phyloP scores from a whole-genome alignment of 2,329 filamentous ascomycete genomes.

The Trichophyton schoenleinii region DNA sequence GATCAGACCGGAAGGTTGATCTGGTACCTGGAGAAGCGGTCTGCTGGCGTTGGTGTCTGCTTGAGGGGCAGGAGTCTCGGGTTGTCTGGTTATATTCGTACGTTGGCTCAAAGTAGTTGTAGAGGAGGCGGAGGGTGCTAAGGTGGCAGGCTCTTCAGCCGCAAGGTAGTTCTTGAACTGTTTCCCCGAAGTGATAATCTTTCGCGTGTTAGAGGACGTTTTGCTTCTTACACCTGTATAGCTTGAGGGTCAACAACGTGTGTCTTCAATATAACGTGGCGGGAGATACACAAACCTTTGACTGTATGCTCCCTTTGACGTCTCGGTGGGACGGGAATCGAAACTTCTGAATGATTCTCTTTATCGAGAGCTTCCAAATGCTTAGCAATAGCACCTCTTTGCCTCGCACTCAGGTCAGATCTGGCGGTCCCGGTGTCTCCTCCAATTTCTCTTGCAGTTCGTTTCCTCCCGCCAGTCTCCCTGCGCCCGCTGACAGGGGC shows the following conservation, averaged over 20 bases:
- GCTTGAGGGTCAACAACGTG: not conserved
- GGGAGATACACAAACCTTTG: constrained; percentile 22
- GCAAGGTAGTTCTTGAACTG: constrained; percentile 41
- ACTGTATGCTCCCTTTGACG: constrained; percentile 32
- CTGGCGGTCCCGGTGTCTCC: constrained; percentile 20
- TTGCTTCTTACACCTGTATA: constrained; percentile 27
- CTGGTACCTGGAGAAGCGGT: not conserved
- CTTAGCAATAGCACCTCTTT: constrained; percentile 67
- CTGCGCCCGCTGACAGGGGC: constrained; percentile 32
- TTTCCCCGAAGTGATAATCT: constrained; percentile 38
- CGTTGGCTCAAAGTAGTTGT: constrained; percentile 5
- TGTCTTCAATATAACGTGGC: not conserved
- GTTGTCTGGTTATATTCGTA: constrained; percentile 11
- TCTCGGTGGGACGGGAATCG: constrained; percentile 55
- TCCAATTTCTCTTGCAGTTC: constrained; percentile 50
- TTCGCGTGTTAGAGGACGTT: constrained; percentile 35
- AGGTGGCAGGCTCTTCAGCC: constrained; percentile 34
- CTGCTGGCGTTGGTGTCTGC: not conserved
- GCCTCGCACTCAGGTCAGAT: constrained; percentile 63
- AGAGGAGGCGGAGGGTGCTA: constrained; percentile 12
- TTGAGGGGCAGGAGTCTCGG: constrained; percentile 10
- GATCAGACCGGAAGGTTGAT: constrained; percentile 18
- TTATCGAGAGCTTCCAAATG: constrained; percentile 72
- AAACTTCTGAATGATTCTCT: constrained; percentile 61
- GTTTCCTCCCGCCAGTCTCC: constrained; percentile 51